These are phyloP conservation scores for Rhododendron griersonianum DNA, from an alignment of 148 eudicot genomes.

Conservation along the genomic window DNA sequence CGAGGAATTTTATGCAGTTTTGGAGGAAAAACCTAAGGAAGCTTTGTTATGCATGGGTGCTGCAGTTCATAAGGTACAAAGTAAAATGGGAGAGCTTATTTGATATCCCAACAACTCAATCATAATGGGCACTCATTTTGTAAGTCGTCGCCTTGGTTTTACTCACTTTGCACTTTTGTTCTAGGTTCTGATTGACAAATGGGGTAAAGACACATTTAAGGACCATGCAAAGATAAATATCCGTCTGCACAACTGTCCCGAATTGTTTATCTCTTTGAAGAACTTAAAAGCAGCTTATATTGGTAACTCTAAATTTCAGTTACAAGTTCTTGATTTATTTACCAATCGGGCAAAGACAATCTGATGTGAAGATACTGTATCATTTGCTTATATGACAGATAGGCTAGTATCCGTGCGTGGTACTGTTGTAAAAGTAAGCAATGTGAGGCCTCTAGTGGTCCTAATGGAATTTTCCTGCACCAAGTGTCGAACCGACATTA, in stretches of 20 bases:
- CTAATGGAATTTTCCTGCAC: constrained; percentile 73
- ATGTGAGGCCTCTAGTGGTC: constrained; percentile 81
- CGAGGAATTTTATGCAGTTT: constrained; percentile 37
- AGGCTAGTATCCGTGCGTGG: constrained; percentile 91
- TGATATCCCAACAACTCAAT: not conserved
- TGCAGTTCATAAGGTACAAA: constrained; percentile 80
- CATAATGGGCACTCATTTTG: not conserved
- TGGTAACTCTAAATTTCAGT: constrained; percentile 38
- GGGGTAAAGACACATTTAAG: constrained; percentile 33
- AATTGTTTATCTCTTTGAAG: constrained; percentile 79
- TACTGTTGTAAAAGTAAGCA: constrained; percentile 89
- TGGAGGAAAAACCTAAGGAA: constrained; percentile 74
- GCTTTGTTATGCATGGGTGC: constrained; percentile 89
- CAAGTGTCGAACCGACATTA: constrained; percentile 71
- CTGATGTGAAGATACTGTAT: not conserved
- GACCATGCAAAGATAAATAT: constrained; percentile 55
- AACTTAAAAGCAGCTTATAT: constrained; percentile 98
- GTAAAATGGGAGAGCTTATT: not conserved
- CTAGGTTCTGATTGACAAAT: constrained; percentile 47
- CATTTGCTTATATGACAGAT: constrained; percentile 45
- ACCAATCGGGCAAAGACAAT: not conserved
- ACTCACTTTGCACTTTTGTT: constrained; percentile 5
- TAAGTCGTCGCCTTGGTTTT: not conserved
- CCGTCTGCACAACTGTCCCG: constrained; percentile 73
- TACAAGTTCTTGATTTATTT: not conserved